These are phyloP conservation scores for Suillus tomentosus DNA, from an alignment of 768 basidiomycete genomes.

Conservation along the genomic window DNA sequence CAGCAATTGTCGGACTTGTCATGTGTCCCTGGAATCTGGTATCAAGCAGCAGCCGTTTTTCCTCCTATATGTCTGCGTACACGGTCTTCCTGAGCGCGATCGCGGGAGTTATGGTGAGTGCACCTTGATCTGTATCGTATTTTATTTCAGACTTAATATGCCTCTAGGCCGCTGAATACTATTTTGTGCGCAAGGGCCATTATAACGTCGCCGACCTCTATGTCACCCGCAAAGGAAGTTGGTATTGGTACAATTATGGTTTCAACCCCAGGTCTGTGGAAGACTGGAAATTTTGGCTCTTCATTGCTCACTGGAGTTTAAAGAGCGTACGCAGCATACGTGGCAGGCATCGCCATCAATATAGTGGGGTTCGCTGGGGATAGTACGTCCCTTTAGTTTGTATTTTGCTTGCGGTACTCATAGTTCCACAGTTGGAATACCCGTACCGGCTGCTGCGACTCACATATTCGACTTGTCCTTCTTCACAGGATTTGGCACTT, in stretches of 20 bases:
- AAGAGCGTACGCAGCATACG: constrained; percentile 62
- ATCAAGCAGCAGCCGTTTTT: constrained; percentile 68
- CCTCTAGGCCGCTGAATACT: constrained; percentile 69
- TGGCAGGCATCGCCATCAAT: constrained; percentile 73
- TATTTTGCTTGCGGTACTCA: neutral
- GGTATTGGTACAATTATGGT: constrained; percentile 72
- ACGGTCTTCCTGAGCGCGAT: constrained; percentile 77
- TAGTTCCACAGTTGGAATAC: constrained; percentile 44
- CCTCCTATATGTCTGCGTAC: constrained; percentile 76
- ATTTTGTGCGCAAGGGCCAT: constrained; percentile 62
- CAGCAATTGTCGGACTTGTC: constrained; percentile 68
- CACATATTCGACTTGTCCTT: constrained; percentile 73
- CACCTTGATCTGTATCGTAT: too few species aligned
- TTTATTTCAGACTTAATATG: neutral
- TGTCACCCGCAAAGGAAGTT: constrained; percentile 50
- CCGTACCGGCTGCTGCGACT: constrained; percentile 66
- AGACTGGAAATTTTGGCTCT: neutral
- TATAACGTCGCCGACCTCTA: constrained; percentile 70
- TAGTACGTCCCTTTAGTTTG: constrained; percentile 37
- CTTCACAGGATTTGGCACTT: constrained; percentile 75
- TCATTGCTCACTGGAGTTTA: neutral
- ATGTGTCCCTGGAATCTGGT: constrained; percentile 75
- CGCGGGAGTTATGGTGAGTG: constrained; percentile 66
- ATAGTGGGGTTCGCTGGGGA: constrained; percentile 77
- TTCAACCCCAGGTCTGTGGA: constrained; percentile 60